Base-by-base conservation (phyloP, 164 flowering plant species). In the Chimonanthus praecox region DNA sequence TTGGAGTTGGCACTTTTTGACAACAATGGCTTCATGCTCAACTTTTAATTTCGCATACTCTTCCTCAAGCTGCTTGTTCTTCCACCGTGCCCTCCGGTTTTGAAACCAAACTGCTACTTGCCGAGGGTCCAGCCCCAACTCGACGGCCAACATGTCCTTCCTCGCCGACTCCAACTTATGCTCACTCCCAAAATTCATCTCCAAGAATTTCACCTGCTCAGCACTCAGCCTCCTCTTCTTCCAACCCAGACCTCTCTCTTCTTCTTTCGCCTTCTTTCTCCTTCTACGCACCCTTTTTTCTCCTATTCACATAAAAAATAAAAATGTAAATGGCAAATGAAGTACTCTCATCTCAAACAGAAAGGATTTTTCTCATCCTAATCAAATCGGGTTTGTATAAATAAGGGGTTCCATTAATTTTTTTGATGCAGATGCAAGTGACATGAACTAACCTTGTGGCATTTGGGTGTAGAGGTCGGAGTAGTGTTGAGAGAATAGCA, bases 61-160 rank as follows among this genome's bases (percentile, higher is more conserved):
- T 48, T 90, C 90, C 77, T 90, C 94, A 16, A 88, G 75, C 76
- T 83, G 85, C 89, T 88, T 87, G 80, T 71, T 84, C 88, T 86
- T 90, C 89, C 88, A 88, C 0, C 94, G 80, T 8, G 90, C 92
- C 71, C 94, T 71, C n/a, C 92, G 66, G 81, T 90, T 90, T 76
- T 90, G 94, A 67, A 90, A 90, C 94, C 94, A 90, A 4, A 90
- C 90, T 2, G 94, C 92, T 2, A 90, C 94, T 50, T 90, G 94
- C 18, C 89, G 80, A 0, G 94, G 92, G 49, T 88, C 92, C 1
- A 90, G 79, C 9, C 90, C 92, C 13, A 90, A 80, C 77, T 90
- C 88, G 10, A 81, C 58, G 3, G 94, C 94, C 3, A 90, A 74
- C 74, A 80, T 62, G 63, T 85, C 92, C 73, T 90, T 90, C 67